Percentiles rank a stretch among this genome's conserved stretches.
phyloP scores from a whole-genome alignment of 345 rosid genomes.

The Passiflora organensis region DNA sequence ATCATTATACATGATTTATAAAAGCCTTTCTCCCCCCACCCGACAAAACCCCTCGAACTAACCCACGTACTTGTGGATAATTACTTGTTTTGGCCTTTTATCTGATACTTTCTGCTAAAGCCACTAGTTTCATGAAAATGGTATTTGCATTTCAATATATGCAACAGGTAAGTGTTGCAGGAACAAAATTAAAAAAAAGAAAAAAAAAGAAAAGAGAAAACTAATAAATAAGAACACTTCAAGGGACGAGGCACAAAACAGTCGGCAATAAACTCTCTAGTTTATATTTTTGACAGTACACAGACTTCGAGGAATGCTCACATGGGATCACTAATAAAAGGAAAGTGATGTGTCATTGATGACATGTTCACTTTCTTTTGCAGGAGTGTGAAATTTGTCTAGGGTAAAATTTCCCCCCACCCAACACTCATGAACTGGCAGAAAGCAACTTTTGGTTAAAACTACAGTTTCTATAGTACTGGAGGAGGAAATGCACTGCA shows the following conservation, averaged over 20 bases:
- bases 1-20: constrained; percentile 31
- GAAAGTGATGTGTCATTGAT: constrained; percentile 30
- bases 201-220: too few relatives aligned
- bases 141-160: neutral
- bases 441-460: too few relatives aligned
- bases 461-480: too few relatives aligned
- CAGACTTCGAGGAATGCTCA: constrained; percentile 46
- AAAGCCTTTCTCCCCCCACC: constrained; percentile 9
- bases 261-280: constrained; percentile 18
- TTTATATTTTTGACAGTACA: constrained; percentile 35
- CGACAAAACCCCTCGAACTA: constrained; percentile 20
- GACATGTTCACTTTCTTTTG: neutral
- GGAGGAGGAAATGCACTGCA: too few relatives aligned
- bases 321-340: constrained; percentile 52
- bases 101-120: neutral
- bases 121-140: neutral
- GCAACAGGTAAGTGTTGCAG: neutral
- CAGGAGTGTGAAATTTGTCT: too few relatives aligned
- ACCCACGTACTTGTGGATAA: constrained; percentile 15
- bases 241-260: constrained; percentile 14
- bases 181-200: too few relatives aligned
- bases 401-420: too few relatives aligned
- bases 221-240: constrained; percentile 5
- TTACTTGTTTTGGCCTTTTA: constrained; percentile 8
- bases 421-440: too few relatives aligned